Conservation (phyloP, 2,329 filamentous ascomycete genomes). For the Colletotrichum tanaceti region DNA sequence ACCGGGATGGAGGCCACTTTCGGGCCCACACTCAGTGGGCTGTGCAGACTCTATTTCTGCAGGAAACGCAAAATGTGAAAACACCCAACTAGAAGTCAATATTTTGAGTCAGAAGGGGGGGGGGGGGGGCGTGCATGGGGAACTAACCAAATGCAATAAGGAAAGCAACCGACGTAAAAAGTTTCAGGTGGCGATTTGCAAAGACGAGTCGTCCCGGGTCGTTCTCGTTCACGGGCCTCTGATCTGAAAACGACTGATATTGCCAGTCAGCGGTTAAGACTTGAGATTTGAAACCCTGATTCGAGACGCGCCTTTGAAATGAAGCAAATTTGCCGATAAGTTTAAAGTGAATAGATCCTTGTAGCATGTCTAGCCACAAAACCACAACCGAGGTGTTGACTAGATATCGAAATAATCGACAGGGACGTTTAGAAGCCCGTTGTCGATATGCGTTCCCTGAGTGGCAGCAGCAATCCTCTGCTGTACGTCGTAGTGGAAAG, state of each 20-base stretch:
- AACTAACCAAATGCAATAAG: background rate
- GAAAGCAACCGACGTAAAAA: background rate
- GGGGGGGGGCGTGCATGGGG: background rate
- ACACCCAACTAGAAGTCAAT: background rate
- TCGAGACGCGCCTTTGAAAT: background rate
- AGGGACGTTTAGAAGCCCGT: conserved; percentile 7
- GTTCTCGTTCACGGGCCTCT: background rate
- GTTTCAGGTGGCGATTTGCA: background rate
- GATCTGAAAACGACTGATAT: background rate
- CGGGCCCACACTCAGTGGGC: background rate
- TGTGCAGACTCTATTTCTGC: background rate
- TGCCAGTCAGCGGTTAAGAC: background rate
- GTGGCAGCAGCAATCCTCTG: conserved; percentile 1
- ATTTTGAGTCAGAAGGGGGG: background rate
- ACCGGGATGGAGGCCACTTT: too few relatives aligned
- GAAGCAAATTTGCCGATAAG: background rate
- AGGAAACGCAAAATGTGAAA: background rate
- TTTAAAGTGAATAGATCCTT: background rate
- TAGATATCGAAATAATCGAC: conserved; percentile 13
- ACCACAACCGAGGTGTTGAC: too few relatives aligned
- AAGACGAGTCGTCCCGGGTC: background rate
- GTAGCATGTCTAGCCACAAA: background rate
- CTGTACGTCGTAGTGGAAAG: background rate
- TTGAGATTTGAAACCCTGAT: too few relatives aligned
- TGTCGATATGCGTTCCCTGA: background rate